Evolutionary conservation across 768 basidiomycete genomes (phyloP).

Genomic region (Tephrocybe sp.): DNA sequence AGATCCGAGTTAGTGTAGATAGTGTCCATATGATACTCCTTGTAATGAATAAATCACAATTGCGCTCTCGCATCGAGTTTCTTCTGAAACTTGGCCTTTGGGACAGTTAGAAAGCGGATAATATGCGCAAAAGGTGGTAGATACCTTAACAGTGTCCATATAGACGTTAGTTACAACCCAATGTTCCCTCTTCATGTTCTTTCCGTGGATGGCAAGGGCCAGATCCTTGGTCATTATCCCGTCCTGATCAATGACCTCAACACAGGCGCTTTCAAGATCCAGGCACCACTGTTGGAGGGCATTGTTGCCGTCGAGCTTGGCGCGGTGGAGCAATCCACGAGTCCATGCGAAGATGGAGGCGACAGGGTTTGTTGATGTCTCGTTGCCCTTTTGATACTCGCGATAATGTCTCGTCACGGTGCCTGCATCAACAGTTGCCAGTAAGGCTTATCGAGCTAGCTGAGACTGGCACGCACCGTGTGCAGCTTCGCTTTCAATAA

Average conservation of each 20-base stretch:
- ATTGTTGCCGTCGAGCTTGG: slow-evolving; percentile 86
- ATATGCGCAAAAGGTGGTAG: not conserved
- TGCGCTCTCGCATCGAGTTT: slow-evolving; percentile 13
- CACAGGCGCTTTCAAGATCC: slow-evolving; percentile 82
- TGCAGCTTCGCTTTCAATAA: slow-evolving; percentile 95
- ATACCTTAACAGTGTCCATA: slow-evolving; percentile 89
- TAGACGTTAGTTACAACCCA: slow-evolving; percentile 96
- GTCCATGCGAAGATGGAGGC: slow-evolving; percentile 99
- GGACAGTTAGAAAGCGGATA: not conserved
- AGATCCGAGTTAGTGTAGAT: not conserved
- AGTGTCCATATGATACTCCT: not conserved
- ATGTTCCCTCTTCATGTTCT: slow-evolving; percentile 87
- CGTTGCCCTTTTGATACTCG: slow-evolving; percentile 95
- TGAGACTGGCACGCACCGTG: slow-evolving; percentile 56
- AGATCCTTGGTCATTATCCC: slow-evolving; percentile 97
- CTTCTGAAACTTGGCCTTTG: slow-evolving; percentile 16
- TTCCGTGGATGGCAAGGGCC: slow-evolving; percentile 91
- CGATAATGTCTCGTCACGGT: slow-evolving; percentile 97
- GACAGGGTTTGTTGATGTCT: slow-evolving; percentile 98
- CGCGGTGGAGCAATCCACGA: slow-evolving; percentile 88
- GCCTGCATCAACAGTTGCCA: slow-evolving; percentile 30
- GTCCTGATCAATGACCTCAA: slow-evolving; percentile 89
- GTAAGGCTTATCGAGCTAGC: not conserved
- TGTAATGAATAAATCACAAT: not conserved
- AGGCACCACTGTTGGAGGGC: slow-evolving; percentile 71